A percentile compares a stretch with the other conserved stretches of the same genome.
These are phyloP conservation scores for Aspergillus panamensis DNA, from an alignment of 495 filamentous ascomycete genomes.

Conservation along the genomic window DNA sequence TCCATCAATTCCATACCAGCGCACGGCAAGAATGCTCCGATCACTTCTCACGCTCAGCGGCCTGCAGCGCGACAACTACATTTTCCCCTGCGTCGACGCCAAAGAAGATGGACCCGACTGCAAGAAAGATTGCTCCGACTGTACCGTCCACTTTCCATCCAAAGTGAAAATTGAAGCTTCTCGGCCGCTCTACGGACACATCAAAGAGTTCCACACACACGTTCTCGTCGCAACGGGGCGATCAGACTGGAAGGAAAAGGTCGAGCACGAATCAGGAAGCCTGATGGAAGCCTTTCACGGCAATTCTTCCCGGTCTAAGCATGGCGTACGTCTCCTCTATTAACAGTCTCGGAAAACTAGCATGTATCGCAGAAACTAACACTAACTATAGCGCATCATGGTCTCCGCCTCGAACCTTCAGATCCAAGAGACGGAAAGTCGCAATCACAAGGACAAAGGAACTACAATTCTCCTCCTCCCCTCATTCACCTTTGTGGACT, in stretches of 20 bases:
- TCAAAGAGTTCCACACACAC: conserved; percentile 83
- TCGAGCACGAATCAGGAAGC: conserved; percentile 80
- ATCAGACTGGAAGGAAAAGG: conserved; percentile 85
- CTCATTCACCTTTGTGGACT: conserved; percentile 78
- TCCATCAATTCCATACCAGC: too few species aligned
- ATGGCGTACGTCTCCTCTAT: conserved; percentile 58
- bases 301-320: conserved; percentile 54
- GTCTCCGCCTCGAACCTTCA: conserved; percentile 87
- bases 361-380: conserved; percentile 4
- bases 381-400: conserved; percentile 65
- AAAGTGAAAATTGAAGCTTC: conserved; percentile 69
- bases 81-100: conserved; percentile 57
- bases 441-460: conserved; percentile 43
- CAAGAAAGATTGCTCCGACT: conserved; percentile 77
- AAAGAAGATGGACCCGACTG: conserved; percentile 80
- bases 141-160: conserved; percentile 68
- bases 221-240: conserved; percentile 89
- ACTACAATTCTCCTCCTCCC: conserved; percentile 84
- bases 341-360: neutral
- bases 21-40: conserved; percentile 30
- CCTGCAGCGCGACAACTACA: conserved; percentile 27
- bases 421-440: conserved; percentile 51
- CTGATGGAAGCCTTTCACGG: conserved; percentile 83
- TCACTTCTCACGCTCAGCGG: conserved; percentile 35
- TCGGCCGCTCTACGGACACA: conserved; percentile 73